Conservation (phyloP, 2,329 filamentous ascomycete species). For the Alternaria metachromatica region DNA sequence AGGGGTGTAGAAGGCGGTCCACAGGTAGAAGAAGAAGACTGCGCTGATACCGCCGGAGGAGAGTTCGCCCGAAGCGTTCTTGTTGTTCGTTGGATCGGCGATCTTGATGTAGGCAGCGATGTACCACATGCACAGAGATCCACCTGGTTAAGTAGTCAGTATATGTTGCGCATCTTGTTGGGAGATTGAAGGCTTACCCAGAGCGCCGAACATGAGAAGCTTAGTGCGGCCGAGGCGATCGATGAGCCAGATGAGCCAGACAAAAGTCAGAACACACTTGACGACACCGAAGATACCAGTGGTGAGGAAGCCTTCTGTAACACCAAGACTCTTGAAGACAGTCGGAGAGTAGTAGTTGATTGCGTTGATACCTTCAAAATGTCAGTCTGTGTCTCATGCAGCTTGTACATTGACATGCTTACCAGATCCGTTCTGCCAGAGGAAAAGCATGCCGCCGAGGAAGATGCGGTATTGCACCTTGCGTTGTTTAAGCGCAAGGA, state of each 20-base stretch:
- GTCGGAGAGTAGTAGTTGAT: conserved; percentile 77
- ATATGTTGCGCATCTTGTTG: background rate
- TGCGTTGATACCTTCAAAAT: conserved; percentile 80
- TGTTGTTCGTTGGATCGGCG: conserved; percentile 50
- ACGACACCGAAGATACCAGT: conserved; percentile 56
- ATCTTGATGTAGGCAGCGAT: conserved; percentile 67
- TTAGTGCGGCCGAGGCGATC: conserved; percentile 68
- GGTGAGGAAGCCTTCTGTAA: conserved; percentile 67
- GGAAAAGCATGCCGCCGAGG: conserved; percentile 76
- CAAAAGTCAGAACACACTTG: conserved; percentile 70
- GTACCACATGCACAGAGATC: conserved; percentile 69
- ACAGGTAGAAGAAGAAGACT: conserved; percentile 76
- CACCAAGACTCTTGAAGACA: conserved; percentile 71
- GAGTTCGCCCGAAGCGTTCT: conserved; percentile 38
- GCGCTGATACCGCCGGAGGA: conserved; percentile 63
- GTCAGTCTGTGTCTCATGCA: too few relatives aligned
- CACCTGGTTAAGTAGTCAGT: conserved; percentile 40
- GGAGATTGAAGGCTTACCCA: conserved; percentile 33
- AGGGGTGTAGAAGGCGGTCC: conserved; percentile 74
- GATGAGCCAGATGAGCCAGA: conserved; percentile 74
- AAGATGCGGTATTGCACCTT: conserved; percentile 74
- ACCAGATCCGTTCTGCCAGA: conserved; percentile 72
- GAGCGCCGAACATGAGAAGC: conserved; percentile 69
- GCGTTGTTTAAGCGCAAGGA: conserved; percentile 41
- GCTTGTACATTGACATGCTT: too few relatives aligned